Conservation (phyloP, 2,329 filamentous ascomycete genomes). For the Cylindrodendrum hubeiense region DNA sequence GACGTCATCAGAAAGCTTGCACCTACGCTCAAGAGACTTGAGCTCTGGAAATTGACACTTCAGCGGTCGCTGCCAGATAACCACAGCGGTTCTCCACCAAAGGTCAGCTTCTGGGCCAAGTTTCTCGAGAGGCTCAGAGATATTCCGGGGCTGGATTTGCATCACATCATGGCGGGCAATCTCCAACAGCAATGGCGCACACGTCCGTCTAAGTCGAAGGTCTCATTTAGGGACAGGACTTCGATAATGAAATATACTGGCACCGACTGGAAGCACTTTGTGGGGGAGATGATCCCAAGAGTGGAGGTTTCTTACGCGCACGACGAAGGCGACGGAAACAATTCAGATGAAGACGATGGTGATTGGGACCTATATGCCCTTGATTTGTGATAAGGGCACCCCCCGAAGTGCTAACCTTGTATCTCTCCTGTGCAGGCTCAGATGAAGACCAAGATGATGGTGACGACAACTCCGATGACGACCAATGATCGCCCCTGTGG, state of each 20-base stretch:
- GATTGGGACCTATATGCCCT: constrained; percentile 46
- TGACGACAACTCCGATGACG: constrained; percentile 5
- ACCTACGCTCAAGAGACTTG: constrained; percentile 57
- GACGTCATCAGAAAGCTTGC: constrained; percentile 56
- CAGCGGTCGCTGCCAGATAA: constrained; percentile 25
- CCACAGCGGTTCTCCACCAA: constrained; percentile 14
- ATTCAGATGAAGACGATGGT: constrained; percentile 40
- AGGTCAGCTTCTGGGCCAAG: constrained; percentile 53
- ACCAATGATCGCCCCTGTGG: not conserved
- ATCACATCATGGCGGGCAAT: constrained; percentile 48
- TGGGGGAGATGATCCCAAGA: constrained; percentile 45
- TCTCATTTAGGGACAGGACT: constrained; percentile 23
- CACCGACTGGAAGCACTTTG: constrained; percentile 51
- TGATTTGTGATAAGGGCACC: constrained; percentile 34
- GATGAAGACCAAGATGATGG: constrained; percentile 15
- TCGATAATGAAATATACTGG: constrained; percentile 47
- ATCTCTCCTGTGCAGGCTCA: constrained; percentile 15
- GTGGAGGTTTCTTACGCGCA: constrained; percentile 27
- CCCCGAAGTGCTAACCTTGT: constrained; percentile 31
- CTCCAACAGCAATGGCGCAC: constrained; percentile 43
- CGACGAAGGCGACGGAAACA: constrained; percentile 24
- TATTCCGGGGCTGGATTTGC: constrained; percentile 48
- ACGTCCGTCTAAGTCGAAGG: constrained; percentile 17
- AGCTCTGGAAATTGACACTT: constrained; percentile 59
- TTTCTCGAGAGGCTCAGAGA: constrained; percentile 53